phyloP scores from a whole-genome alignment of 108 stramenopile species.

The Nannochloropsis gaditana region DNA sequence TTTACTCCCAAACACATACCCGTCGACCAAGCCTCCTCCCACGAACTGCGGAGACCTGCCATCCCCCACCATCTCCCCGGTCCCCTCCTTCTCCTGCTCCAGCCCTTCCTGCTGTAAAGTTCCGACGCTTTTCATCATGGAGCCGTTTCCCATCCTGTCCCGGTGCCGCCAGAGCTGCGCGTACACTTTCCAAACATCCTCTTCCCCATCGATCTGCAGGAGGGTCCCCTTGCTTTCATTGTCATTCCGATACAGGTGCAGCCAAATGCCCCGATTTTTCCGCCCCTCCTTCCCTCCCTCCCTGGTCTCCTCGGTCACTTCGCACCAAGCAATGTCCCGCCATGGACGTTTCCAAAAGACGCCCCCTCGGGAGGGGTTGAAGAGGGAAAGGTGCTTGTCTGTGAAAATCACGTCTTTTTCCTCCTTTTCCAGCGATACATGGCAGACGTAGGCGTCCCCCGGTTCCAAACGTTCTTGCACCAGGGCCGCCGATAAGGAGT shows the following conservation, averaged over 20 bases:
- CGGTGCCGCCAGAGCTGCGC: background rate
- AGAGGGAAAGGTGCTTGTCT: background rate
- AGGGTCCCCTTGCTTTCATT: background rate
- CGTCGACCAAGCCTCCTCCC: background rate
- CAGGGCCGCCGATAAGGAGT: background rate
- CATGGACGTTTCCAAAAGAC: background rate
- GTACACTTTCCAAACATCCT: background rate
- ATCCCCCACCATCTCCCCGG: background rate
- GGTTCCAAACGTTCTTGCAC: background rate
- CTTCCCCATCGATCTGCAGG: background rate
- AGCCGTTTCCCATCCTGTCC: background rate
- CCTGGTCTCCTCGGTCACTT: background rate
- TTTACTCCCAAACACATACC: background rate
- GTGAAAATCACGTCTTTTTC: background rate
- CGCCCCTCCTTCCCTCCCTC: background rate
- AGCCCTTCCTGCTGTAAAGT: background rate
- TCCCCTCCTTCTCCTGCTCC: background rate
- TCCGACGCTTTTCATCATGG: background rate
- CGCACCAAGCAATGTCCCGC: background rate
- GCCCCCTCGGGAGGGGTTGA: background rate
- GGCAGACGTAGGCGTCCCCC: background rate
- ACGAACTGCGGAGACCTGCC: background rate
- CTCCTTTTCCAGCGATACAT: background rate
- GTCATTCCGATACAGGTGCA: background rate
- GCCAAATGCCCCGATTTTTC: background rate